A percentile compares a stretch with the other conserved stretches of the same genome.
Conservation (phyloP, 805 yeast species). For the Maudiozyma turicensis region DNA sequence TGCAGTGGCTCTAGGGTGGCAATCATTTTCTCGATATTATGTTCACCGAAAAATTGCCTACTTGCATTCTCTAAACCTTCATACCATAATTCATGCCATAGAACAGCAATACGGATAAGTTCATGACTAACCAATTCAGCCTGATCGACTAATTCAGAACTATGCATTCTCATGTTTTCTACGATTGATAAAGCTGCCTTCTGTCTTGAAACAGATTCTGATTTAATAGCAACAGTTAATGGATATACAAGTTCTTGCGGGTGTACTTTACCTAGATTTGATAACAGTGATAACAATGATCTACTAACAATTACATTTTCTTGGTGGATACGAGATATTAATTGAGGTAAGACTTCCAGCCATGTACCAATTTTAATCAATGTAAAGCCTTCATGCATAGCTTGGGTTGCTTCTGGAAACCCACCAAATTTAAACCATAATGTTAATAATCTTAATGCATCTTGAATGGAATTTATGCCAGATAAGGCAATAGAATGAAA, state of each 20-base stretch:
- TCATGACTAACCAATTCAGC: slow-evolving; percentile 92
- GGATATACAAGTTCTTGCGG: slow-evolving; percentile 97
- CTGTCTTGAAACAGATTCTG: slow-evolving; percentile 83
- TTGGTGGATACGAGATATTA: slow-evolving; percentile 93
- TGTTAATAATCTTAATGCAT: slow-evolving; percentile 79
- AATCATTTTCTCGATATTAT: slow-evolving; percentile 90
- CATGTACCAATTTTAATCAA: slow-evolving; percentile 87
- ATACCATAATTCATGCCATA: slow-evolving; percentile 98
- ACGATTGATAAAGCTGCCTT: slow-evolving; percentile 85
- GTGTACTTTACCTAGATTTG: slow-evolving; percentile 88
- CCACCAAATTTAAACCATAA: slow-evolving; percentile 97
- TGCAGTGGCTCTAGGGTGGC: slow-evolving; percentile 84
- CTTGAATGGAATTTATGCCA: slow-evolving; percentile 80
- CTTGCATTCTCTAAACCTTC: slow-evolving; percentile 97
- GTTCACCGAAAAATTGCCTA: slow-evolving; percentile 84
- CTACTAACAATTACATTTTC: slow-evolving; percentile 79
- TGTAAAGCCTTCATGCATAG: slow-evolving; percentile 82
- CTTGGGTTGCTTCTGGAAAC: slow-evolving; percentile 77
- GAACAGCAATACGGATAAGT: slow-evolving; percentile 84
- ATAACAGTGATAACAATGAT: slow-evolving; percentile 66
- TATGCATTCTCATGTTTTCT: slow-evolving; percentile 85
- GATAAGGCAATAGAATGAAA: slow-evolving; percentile 90
- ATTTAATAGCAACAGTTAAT: slow-evolving; percentile 87
- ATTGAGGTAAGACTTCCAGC: slow-evolving; percentile 92
- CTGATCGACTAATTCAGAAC: slow-evolving; percentile 77